Conservation (phyloP, 768 basidiomycete genomes). For the Exidia glandulosa region DNA sequence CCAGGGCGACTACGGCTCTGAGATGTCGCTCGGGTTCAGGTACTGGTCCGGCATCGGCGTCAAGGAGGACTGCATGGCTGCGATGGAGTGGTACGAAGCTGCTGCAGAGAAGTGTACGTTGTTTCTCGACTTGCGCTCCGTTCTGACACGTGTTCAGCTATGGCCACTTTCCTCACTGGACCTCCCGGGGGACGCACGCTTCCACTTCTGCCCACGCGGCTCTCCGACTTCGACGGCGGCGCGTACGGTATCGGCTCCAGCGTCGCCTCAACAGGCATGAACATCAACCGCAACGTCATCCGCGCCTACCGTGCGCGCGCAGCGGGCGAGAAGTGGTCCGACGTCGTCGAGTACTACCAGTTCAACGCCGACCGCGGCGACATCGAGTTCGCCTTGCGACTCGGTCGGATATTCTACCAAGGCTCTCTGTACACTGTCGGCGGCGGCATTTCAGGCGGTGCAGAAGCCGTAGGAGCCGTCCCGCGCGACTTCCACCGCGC, state of each 20-base stretch:
- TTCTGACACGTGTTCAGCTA: constrained; percentile 33
- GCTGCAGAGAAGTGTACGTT: constrained; percentile 73
- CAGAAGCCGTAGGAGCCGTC: constrained; percentile 86
- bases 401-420: constrained; percentile 94
- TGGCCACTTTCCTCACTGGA: constrained; percentile 69
- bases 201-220: constrained; percentile 64
- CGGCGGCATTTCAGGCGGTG: constrained; percentile 78
- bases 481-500: constrained; percentile 70
- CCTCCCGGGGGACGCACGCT: constrained; percentile 86
- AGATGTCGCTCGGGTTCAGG: constrained; percentile 89
- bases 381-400: constrained; percentile 75
- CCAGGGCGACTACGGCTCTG: constrained; percentile 73
- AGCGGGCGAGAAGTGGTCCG: too few relatives aligned
- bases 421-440: constrained; percentile 76
- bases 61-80: constrained; percentile 70
- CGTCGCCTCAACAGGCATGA: constrained; percentile 77
- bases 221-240: constrained; percentile 87
- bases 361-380: constrained; percentile 94
- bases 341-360: too few relatives aligned
- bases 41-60: constrained; percentile 96
- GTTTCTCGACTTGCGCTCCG: neutral
- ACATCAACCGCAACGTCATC: constrained; percentile 61
- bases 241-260: constrained; percentile 93
- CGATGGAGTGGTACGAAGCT: constrained; percentile 80
- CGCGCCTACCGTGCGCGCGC: constrained; percentile 72